Evolutionary conservation across 176 grass and related monocot species (phyloP), one percentile per base, ranked within the genome.

Genomic region (Carex scoparia): DNA sequence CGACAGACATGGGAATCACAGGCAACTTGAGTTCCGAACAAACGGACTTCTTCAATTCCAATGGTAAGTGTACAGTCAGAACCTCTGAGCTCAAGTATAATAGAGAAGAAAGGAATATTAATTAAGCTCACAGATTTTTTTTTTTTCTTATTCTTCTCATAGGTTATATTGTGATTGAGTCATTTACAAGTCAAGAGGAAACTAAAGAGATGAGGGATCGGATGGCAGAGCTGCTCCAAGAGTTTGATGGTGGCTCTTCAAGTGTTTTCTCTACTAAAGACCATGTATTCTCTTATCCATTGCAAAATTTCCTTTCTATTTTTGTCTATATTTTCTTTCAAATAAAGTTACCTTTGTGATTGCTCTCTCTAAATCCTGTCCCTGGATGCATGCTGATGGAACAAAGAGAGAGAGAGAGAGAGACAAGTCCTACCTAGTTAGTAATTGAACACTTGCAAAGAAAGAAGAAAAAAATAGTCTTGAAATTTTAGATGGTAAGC

Each of bases 231-330:
- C 84, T 98, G 80, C 85, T 98, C 31, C 55, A 89, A 1, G 88
- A 88, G 57, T 98, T 89, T 79, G 93, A 95, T 84, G 93, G 88
- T 11, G 81, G 75, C 66, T 54, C 35, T 31, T 72, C 86, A 38
- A 58, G 80, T 59, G 79, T 95, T 75, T 95, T 95, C 89, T 98
- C 91, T 73, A 98, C 96, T 42, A 92, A 93, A 84, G 90, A 98
- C 88, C 93, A 98, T 51, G 95, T 95, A 84, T 30, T 79, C n/a
- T 89, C 27, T 58, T 66, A 56, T 48, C 38, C 0, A 57, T 32
- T 70, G 11, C 1, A 57, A 61, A 32, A 82, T 9, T 82, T 54
- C 13, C 31, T 67, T 84, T 42, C 12, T 16, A 14, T 7, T 8
- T 67, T 5, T 48, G 80, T 61, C 7, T 31, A 5, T 49, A 87